Evolutionary conservation across 352 stramenopile species (phyloP), one percentile per base, ranked within the genome.

Genomic region (Pythium diclinum): DNA sequence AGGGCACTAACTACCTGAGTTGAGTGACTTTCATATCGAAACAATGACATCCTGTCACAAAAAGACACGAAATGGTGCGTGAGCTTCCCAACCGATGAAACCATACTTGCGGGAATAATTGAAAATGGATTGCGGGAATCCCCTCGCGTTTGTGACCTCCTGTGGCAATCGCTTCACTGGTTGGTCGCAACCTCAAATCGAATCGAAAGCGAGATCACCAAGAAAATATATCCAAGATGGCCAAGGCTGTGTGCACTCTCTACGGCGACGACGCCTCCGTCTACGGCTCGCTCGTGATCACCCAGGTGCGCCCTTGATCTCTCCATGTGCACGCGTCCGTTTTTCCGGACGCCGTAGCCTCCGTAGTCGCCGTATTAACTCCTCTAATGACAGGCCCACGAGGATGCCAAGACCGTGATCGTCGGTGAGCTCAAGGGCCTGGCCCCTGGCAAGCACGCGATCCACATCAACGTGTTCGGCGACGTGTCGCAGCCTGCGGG

Each of bases 391-490:
- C 54, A 87, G 79, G 75, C 87, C 32, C 85, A 95, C 57, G 87
- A 96, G 69, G 87, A 96, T 59, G 87, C 87, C 72, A 91, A 92
- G 77, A 92, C 73, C 69, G 72, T 93, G 63, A 92, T 96, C 66
- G 85, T 85, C 57, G 87, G 87, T 58, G 82, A 91, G 63, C 74
- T 96, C 46, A 93, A 91, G 79, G 73, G 74, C 40, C 73, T 96
- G 30, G 58, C 75, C 42, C 63, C 81, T 19, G 96, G 95, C 61
- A 98, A 98, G 77, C 96, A 99, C 78, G 96, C 94, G 33, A 75
- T 99, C 63, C 89, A 97, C 68, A 83, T 98, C 53, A 97, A 98
- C 77, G 85, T 97, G 33, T 98, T 97, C 72, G 96, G 96, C 36
- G 95, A 99, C 68, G 84, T 98, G 51, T 95, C 87, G 44, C 83